Evolutionary conservation across 371 early-diverging fungal species (phyloP).

Genomic region (Haplosporangium sp.): DNA sequence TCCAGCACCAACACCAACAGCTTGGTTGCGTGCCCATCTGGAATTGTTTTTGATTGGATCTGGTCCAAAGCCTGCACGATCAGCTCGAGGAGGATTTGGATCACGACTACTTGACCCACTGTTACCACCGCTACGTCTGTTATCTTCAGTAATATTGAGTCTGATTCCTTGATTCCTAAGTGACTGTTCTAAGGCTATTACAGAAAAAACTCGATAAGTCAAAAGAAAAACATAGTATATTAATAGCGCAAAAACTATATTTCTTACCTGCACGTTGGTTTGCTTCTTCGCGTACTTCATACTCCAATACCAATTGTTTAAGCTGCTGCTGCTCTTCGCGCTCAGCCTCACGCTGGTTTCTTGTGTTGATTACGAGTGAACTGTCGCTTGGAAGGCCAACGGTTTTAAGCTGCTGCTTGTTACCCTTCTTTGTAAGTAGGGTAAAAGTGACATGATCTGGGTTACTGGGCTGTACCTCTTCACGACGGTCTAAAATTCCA

Average conservation of each 20-base stretch:
- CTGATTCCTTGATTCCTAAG: constrained; percentile 55
- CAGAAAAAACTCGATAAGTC: background rate
- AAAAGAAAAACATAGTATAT: background rate
- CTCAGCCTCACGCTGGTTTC: constrained; percentile 87
- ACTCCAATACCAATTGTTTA: constrained; percentile 91
- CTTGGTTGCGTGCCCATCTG: constrained; percentile 51
- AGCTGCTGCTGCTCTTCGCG: constrained; percentile 90
- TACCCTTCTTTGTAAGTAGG: constrained; percentile 91
- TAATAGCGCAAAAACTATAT: too few relatives aligned
- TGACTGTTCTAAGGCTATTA: constrained; percentile 54
- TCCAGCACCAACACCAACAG: constrained; percentile 53
- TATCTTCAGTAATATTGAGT: constrained; percentile 47
- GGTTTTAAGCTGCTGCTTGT: constrained; percentile 85
- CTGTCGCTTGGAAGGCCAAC: constrained; percentile 91
- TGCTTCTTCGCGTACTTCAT: constrained; percentile 86
- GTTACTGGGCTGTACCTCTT: constrained; percentile 28
- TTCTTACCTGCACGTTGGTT: constrained; percentile 66
- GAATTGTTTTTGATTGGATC: constrained; percentile 33
- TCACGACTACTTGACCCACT: constrained; percentile 11
- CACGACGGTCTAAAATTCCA: constrained; percentile 27
- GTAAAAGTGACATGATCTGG: constrained; percentile 84
- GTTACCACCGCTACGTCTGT: constrained; percentile 35
- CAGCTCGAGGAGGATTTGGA: constrained; percentile 16
- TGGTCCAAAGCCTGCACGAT: constrained; percentile 18
- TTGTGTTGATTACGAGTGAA: constrained; percentile 83